phyloP scores from a whole-genome alignment of 495 filamentous ascomycete species.

The Extremus antarcticus region DNA sequence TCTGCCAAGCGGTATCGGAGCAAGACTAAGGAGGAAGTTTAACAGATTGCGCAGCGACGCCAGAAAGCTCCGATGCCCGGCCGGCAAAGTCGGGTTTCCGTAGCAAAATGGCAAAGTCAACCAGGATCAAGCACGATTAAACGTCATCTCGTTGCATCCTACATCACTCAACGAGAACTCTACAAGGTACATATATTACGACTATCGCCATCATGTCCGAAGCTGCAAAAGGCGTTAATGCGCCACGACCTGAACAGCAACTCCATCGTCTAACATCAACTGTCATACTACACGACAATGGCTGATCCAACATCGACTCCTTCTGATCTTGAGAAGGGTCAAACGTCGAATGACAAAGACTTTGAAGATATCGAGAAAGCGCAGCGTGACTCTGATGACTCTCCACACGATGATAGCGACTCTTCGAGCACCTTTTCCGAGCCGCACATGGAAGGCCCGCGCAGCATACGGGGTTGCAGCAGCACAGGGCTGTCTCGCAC shows the following conservation, averaged over 20 bases:
- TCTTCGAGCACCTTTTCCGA: neutral
- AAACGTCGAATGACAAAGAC: neutral
- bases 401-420: neutral
- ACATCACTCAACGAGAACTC: too few species aligned
- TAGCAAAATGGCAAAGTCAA: neutral
- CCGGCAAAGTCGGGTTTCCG: neutral
- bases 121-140: neutral
- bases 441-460: constrained; percentile 6
- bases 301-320: neutral
- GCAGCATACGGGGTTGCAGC: neutral
- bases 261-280: neutral
- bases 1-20: neutral
- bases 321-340: neutral
- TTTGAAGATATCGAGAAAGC: neutral
- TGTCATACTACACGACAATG: neutral
- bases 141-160: neutral
- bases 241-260: too few species aligned
- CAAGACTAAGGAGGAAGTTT: too few species aligned
- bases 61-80: neutral
- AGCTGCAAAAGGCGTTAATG: too few species aligned
- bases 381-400: neutral
- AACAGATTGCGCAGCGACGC: too few species aligned
- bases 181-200: too few species aligned
- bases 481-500: constrained; percentile 3
- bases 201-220: too few species aligned